Conservation (phyloP, 164 flowering plant genomes). For the Vitis riparia region DNA sequence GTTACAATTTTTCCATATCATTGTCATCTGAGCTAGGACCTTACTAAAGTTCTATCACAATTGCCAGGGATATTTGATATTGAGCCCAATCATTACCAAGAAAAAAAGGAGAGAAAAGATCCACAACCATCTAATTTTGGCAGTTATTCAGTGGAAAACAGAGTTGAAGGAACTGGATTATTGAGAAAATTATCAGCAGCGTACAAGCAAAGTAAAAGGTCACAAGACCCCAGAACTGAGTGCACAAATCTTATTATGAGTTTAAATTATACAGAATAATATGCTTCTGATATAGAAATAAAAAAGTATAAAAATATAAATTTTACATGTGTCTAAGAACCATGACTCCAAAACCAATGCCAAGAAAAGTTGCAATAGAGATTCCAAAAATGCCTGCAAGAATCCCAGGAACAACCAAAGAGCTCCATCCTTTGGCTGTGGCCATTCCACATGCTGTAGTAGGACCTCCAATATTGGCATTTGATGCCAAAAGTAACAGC, state of each 20-base stretch:
- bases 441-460: slow-evolving; percentile 98
- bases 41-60: not conserved
- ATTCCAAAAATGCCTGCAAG: slow-evolving; percentile 88
- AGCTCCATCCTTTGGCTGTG: slow-evolving; percentile 84
- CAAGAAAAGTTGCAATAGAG: slow-evolving; percentile 83
- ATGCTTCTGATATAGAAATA: not conserved
- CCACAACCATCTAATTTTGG: too few relatives aligned
- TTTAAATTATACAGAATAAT: not conserved
- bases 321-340: slow-evolving; percentile 60
- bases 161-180: too few relatives aligned
- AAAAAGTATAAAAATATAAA: not conserved
- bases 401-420: slow-evolving; percentile 80
- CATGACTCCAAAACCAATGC: slow-evolving; percentile 67
- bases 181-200: not conserved
- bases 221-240: too few relatives aligned
- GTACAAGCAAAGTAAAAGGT: not conserved
- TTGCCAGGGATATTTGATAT: too few relatives aligned
- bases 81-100: too few relatives aligned
- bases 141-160: too few relatives aligned
- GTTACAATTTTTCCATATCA: not conserved
- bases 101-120: too few relatives aligned
- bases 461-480: slow-evolving; percentile 95
- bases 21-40: not conserved
- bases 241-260: not conserved
- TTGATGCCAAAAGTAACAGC: slow-evolving; percentile 79